Percentiles rank a stretch among this genome's conserved stretches.
These are phyloP conservation scores for Volvox reticuliferus DNA, from an alignment of 139 green algal genomes.

Conservation along the genomic window DNA sequence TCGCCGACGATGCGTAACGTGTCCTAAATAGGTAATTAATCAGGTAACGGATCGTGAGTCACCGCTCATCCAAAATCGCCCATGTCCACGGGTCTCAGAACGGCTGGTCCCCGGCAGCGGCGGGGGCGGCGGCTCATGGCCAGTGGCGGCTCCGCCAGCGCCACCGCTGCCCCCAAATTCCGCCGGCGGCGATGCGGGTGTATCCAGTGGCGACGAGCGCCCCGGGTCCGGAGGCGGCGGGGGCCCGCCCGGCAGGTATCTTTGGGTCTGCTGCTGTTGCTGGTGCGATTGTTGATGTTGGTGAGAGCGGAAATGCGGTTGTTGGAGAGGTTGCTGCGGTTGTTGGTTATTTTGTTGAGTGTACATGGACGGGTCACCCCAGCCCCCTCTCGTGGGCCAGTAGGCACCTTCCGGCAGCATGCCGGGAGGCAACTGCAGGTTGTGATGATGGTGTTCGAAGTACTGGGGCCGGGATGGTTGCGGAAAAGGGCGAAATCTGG, in stretches of 20 bases:
- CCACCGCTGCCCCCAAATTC: neutral
- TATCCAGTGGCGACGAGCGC: neutral
- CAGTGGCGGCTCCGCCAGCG: neutral
- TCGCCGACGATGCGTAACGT: too few relatives aligned
- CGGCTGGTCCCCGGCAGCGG: too few relatives aligned
- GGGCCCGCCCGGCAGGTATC: neutral
- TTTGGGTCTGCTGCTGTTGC: neutral
- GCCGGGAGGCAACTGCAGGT: conserved; percentile 30
- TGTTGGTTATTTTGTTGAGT: conserved; percentile 23
- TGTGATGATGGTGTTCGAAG: neutral
- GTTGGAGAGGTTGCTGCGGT: neutral
- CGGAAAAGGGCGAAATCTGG: neutral
- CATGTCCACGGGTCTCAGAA: too few relatives aligned
- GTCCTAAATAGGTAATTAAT: too few relatives aligned
- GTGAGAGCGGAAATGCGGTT: neutral
- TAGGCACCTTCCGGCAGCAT: conserved; percentile 14
- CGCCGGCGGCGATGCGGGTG: neutral
- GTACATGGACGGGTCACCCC: conserved; percentile 18
- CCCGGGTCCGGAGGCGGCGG: conserved; percentile 24
- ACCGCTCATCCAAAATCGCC: too few relatives aligned
- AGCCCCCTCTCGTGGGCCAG: neutral
- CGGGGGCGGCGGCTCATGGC: neutral
- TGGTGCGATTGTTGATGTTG: neutral
- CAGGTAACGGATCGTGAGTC: too few relatives aligned
- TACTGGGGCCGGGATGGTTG: neutral